phyloP scores from a whole-genome alignment of 2,329 filamentous ascomycete species.

The Sporothrix pseudoabietina region DNA sequence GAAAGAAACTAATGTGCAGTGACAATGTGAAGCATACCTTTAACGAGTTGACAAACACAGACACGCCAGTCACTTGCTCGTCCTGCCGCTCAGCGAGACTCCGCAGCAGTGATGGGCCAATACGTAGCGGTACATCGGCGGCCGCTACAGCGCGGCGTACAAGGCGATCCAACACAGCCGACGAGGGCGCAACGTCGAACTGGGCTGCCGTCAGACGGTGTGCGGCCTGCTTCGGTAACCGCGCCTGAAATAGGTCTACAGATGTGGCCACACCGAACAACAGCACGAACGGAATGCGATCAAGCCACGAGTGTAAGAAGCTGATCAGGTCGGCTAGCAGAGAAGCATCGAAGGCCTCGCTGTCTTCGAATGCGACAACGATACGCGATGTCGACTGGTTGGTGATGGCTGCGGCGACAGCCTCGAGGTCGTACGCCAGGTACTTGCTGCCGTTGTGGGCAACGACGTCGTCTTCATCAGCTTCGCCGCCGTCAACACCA shows the following conservation, averaged over 20 bases:
- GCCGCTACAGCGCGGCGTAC: constrained; percentile 67
- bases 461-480: constrained; percentile 58
- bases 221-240: constrained; percentile 69
- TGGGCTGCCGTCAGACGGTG: constrained; percentile 68
- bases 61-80: constrained; percentile 75
- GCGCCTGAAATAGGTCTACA: constrained; percentile 74
- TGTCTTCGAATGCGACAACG: constrained; percentile 75
- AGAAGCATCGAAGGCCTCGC: constrained; percentile 74
- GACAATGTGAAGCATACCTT: constrained; percentile 54
- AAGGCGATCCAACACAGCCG: constrained; percentile 70
- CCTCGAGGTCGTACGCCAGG: constrained; percentile 77
- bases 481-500: constrained; percentile 45
- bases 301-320: constrained; percentile 69
- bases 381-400: constrained; percentile 57
- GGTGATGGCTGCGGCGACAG: constrained; percentile 61
- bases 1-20: background rate
- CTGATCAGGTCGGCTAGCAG: constrained; percentile 72
- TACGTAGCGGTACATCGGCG: constrained; percentile 56
- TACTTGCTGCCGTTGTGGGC: constrained; percentile 61
- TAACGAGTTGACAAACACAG: constrained; percentile 69
- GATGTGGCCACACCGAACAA: constrained; percentile 82
- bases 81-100: constrained; percentile 70
- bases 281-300: constrained; percentile 74
- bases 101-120: constrained; percentile 65
- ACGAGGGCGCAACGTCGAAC: constrained; percentile 75